Evolutionary conservation across 805 yeast genomes (phyloP).

Genomic region (Jamesozyma lodderae): DNA sequence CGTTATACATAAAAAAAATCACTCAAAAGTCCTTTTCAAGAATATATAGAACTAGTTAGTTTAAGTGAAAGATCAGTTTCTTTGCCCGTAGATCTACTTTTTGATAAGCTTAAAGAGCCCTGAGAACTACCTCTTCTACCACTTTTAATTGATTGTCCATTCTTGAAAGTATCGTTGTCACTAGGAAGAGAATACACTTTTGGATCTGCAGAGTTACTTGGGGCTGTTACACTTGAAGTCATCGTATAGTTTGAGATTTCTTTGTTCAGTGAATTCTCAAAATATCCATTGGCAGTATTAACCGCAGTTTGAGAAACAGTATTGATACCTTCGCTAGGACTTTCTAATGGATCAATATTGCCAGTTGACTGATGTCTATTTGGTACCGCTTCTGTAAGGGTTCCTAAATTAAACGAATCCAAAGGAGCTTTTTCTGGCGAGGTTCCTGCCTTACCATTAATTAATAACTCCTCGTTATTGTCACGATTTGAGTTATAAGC

Average conservation of each 20-base stretch:
- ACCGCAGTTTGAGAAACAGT: not conserved
- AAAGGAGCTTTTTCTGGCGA: not conserved
- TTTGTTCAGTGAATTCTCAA: not conserved
- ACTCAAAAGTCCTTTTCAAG: not conserved
- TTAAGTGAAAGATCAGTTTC: not conserved
- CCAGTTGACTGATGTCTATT: not conserved
- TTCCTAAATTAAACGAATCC: not conserved
- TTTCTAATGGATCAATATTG: not conserved
- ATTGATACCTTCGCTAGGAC: not conserved
- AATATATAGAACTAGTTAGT: constrained; percentile 1
- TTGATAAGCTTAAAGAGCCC: constrained; percentile 1
- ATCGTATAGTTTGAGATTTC: not conserved
- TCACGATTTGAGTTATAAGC: not conserved
- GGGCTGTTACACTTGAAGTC: not conserved
- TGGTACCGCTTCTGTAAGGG: not conserved
- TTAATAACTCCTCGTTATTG: not conserved
- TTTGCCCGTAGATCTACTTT: not conserved
- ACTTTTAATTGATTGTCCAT: not conserved
- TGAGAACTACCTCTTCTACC: not conserved
- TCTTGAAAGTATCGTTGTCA: not conserved
- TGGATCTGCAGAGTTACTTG: no score
- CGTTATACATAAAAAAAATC: not conserved
- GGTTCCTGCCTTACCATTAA: not conserved
- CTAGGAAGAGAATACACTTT: not conserved
- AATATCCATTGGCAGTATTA: not conserved